phyloP scores from a whole-genome alignment of 306 rosid genomes.

The Cyamopsis tetragonoloba region DNA sequence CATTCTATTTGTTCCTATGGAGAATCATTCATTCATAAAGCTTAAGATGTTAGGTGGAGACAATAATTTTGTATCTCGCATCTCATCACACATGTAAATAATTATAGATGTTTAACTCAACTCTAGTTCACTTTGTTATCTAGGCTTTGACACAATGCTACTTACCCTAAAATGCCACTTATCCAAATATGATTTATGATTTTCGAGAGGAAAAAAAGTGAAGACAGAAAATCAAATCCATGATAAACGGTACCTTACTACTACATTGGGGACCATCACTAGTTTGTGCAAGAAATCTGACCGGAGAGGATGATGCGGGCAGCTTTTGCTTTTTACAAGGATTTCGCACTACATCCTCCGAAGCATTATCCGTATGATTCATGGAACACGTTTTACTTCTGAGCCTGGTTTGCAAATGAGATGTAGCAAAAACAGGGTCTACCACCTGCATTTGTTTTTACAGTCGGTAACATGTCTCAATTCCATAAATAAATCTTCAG shows the following conservation, averaged over 20 bases:
- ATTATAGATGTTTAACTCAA: no score
- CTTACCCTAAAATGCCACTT: no score
- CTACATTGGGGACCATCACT: constrained; percentile 31
- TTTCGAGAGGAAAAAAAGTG: neutral
- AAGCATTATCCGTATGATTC: constrained; percentile 10
- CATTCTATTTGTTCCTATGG: no score
- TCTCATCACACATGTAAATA: no score
- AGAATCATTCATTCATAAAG: no score
- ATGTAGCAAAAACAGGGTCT: constrained; percentile 49
- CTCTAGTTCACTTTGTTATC: no score
- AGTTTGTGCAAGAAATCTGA: constrained; percentile 23
- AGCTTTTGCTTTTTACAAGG: constrained; percentile 44
- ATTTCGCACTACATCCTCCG: constrained; percentile 31
- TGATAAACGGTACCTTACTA: constrained; percentile 26
- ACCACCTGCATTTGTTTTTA: constrained; percentile 53
- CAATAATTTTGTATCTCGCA: no score
- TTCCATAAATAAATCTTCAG: constrained; percentile 15
- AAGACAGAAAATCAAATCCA: neutral
- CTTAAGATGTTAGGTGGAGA: no score
- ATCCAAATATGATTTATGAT: neutral
- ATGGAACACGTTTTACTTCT: constrained; percentile 34
- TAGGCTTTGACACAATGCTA: no score
- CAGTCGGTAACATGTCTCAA: constrained; percentile 28
- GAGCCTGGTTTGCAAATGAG: constrained; percentile 36
- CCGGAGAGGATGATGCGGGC: constrained; percentile 34